Percentiles rank a stretch among this genome's conserved stretches.
Conservation (phyloP, 2,329 filamentous ascomycete genomes). For the Davidsoniella eucalypti region DNA sequence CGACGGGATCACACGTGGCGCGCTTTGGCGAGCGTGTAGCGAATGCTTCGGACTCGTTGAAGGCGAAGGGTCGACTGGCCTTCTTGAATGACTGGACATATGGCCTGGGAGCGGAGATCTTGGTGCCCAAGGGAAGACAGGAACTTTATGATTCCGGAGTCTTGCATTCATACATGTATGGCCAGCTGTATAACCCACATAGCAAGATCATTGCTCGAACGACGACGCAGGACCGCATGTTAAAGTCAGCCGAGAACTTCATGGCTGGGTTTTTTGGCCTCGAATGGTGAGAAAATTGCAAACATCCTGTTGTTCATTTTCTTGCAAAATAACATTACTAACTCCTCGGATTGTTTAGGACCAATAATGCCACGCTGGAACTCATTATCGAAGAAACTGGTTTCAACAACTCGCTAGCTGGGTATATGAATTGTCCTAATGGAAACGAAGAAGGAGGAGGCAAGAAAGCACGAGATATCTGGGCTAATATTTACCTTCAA, state of each 20-base stretch:
- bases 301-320: neutral
- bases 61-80: constrained; percentile 39
- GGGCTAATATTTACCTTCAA: constrained; percentile 47
- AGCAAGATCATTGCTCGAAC: constrained; percentile 59
- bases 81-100: constrained; percentile 58
- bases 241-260: constrained; percentile 63
- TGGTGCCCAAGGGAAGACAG: constrained; percentile 56
- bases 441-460: constrained; percentile 34
- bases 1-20: constrained; percentile 37
- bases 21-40: constrained; percentile 40
- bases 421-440: constrained; percentile 51
- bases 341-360: constrained; percentile 23
- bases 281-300: constrained; percentile 33
- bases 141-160: constrained; percentile 54
- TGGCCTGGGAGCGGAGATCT: constrained; percentile 50
- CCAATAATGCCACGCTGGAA: constrained; percentile 54
- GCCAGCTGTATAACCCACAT: constrained; percentile 51
- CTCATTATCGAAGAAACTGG: constrained; percentile 47
- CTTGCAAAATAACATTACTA: neutral
- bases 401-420: constrained; percentile 57
- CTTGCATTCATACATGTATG: constrained; percentile 57
- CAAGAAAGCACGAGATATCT: constrained; percentile 36
- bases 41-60: constrained; percentile 34
- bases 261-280: constrained; percentile 65
- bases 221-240: constrained; percentile 64